Percentiles rank a stretch among this genome's conserved stretches.
Conservation (phyloP, 2,329 filamentous ascomycete species). For the Aspergillus luchuensis region DNA sequence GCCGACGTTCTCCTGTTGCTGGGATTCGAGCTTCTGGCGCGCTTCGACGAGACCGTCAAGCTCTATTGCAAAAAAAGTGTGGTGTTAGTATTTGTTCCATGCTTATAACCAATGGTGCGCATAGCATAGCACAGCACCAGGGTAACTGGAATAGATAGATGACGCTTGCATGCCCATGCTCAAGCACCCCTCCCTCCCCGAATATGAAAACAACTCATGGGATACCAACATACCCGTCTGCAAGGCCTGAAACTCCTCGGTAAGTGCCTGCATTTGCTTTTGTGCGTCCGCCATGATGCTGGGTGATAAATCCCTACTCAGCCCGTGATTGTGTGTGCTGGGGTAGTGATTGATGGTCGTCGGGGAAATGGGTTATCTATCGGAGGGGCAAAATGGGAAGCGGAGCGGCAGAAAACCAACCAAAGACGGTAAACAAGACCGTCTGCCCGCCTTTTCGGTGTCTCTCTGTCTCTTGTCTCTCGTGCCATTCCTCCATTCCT, state of each 20-base stretch:
- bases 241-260: constrained; percentile 83
- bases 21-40: constrained; percentile 86
- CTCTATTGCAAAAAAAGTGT: constrained; percentile 56
- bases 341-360: constrained; percentile 20
- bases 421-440: constrained; percentile 21
- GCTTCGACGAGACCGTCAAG: constrained; percentile 74
- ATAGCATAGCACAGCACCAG: neutral
- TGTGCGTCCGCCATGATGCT: constrained; percentile 69
- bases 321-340: neutral
- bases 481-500: constrained; percentile 6
- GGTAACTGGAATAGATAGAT: neutral
- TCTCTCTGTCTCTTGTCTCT: constrained; percentile 3
- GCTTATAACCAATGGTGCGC: neutral
- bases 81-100: neutral
- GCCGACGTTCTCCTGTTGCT: constrained; percentile 87
- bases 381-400: constrained; percentile 31
- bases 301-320: no score
- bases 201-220: neutral
- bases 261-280: constrained; percentile 76
- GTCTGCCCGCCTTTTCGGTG: constrained; percentile 20
- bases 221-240: constrained; percentile 68
- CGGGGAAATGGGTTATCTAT: constrained; percentile 23
- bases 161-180: neutral
- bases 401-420: constrained; percentile 20
- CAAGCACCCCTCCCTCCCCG: neutral